phyloP scores from a whole-genome alignment of 1,139 yeast genomes.

The Suhomyces atakaporum region DNA sequence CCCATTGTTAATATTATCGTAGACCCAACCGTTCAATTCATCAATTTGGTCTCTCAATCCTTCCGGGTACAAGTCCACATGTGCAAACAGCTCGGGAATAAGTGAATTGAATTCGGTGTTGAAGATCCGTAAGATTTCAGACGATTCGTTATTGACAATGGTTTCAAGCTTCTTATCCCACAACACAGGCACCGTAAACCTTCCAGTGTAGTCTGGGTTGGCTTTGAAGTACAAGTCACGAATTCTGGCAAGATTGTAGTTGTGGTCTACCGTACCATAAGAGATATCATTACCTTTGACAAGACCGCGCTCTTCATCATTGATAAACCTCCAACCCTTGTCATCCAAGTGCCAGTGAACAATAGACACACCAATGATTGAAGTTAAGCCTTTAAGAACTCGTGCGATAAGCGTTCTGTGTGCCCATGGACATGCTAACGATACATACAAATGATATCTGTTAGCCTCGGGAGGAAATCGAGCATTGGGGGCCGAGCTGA shows the following conservation, averaged over 20 bases:
- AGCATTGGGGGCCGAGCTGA: constrained; percentile 61
- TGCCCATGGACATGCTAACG: constrained; percentile 95
- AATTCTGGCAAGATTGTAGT: constrained; percentile 60
- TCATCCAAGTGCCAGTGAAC: constrained; percentile 89
- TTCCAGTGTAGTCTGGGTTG: constrained; percentile 71
- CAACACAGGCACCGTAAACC: constrained; percentile 89
- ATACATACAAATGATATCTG: constrained; percentile 86
- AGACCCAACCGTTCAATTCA: constrained; percentile 80
- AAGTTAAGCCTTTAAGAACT: constrained; percentile 72
- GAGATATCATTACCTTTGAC: constrained; percentile 31
- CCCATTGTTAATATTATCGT: constrained; percentile 86
- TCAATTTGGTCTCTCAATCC: constrained; percentile 60
- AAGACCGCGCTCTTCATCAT: constrained; percentile 28
- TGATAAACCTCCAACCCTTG: constrained; percentile 82
- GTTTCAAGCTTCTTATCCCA: constrained; percentile 85
- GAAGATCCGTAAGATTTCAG: constrained; percentile 84
- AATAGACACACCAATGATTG: constrained; percentile 64
- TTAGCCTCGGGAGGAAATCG: constrained; percentile 71
- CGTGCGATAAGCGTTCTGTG: constrained; percentile 81
- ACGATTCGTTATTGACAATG: constrained; percentile 86
- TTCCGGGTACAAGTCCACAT: constrained; percentile 66
- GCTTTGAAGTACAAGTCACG: constrained; percentile 75
- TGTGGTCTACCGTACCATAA: constrained; percentile 66
- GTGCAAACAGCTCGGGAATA: constrained; percentile 42
- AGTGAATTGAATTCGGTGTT: constrained; percentile 63